Percentiles rank a stretch among this genome's conserved stretches.
Evolutionary conservation across 345 rosid species (phyloP).

Genomic region (Pistacia integerrima): DNA sequence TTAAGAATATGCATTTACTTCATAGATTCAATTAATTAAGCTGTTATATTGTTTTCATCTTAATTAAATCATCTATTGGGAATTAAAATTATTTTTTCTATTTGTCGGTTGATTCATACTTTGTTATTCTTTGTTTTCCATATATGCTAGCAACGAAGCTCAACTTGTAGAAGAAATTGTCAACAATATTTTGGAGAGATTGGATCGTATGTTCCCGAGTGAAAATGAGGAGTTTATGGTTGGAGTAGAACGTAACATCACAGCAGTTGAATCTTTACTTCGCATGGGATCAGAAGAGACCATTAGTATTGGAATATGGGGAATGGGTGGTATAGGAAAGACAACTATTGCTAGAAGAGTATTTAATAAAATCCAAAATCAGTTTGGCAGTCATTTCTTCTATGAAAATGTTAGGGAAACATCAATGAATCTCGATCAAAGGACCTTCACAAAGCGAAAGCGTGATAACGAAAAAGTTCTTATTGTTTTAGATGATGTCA

Average conservation of each 20-base stretch:
- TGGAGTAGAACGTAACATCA: too few species aligned
- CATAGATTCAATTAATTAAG: too few species aligned
- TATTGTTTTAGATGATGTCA: slow-evolving; percentile 24
- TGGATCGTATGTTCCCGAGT: slow-evolving; percentile 16
- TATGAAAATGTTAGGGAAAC: slow-evolving; percentile 40
- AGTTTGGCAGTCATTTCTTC: slow-evolving; percentile 44
- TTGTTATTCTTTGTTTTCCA: background rate
- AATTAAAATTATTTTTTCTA: too few species aligned
- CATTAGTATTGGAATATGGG: slow-evolving; percentile 41
- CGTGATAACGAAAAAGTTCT: too few species aligned
- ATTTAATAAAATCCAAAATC: slow-evolving; percentile 24
- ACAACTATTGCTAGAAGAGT: slow-evolving; percentile 47
- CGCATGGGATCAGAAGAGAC: background rate
- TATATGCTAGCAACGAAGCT: slow-evolving; percentile 30
- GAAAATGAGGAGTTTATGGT: background rate
- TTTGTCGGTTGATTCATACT: too few species aligned
- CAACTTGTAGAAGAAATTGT: slow-evolving; percentile 13
- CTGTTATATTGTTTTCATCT: too few species aligned
- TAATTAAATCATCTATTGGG: too few species aligned
- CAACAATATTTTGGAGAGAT: slow-evolving; percentile 23
- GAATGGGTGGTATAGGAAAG: slow-evolving; percentile 30
- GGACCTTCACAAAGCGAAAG: background rate
- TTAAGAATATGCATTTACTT: too few species aligned
- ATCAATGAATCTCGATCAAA: background rate
- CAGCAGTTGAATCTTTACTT: slow-evolving; percentile 1